These are phyloP conservation scores for Trichoderma sp. DNA, from an alignment of 2,329 filamentous ascomycete species.

Conservation along the genomic window DNA sequence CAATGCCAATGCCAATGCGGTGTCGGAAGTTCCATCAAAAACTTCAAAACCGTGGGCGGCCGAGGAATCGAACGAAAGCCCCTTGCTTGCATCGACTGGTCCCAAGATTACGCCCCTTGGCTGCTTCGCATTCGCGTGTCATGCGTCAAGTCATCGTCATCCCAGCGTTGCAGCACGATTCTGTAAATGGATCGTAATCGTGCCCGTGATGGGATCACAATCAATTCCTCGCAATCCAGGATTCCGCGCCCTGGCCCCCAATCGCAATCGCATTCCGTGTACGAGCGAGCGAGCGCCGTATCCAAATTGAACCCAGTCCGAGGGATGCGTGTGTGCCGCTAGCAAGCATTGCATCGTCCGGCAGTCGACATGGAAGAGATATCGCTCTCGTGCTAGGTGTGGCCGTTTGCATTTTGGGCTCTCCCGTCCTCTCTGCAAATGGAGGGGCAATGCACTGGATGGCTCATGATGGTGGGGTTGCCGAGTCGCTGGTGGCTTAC, in stretches of 20 bases:
- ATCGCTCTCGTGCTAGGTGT: not conserved
- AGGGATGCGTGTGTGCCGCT: not conserved
- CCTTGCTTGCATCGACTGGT: not conserved
- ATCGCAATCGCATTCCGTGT: not conserved
- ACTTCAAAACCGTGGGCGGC: not conserved
- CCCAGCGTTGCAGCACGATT: not conserved
- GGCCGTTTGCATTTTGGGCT: not conserved
- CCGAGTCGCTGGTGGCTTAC: constrained; percentile 11
- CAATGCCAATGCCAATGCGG: not conserved
- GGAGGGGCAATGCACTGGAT: constrained; percentile 1
- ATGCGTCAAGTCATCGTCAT: not conserved
- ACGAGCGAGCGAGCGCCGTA: not conserved
- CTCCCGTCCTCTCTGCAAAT: not conserved
- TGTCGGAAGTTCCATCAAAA: not conserved
- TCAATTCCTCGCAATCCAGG: not conserved
- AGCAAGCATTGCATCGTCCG: not conserved
- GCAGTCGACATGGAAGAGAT: not conserved
- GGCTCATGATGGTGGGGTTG: constrained; percentile 9
- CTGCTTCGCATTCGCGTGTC: not conserved
- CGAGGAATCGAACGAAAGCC: not conserved
- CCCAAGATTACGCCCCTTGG: not conserved
- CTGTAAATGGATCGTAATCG: not conserved
- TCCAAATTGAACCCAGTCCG: not conserved
- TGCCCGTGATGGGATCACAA: not conserved
- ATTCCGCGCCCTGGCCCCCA: not conserved